Evolutionary conservation across 179 eudicot genomes (phyloP), one percentile per base, ranked within the genome.

Genomic region (Corrigiola litoralis): DNA sequence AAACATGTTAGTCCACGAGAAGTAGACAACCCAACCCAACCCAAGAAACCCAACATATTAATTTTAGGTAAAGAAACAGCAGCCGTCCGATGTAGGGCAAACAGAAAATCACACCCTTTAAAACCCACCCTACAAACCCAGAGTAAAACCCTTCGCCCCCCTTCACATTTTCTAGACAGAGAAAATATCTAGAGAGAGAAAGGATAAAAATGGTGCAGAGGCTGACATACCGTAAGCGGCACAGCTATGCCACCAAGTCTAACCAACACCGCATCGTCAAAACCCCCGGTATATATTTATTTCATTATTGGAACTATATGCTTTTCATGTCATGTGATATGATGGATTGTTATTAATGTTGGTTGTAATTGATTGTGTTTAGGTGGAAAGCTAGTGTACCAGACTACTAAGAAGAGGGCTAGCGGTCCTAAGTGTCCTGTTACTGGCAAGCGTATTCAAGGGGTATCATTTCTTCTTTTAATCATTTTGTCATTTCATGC

Each of bases 231-330:
- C 72, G 83, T 4, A 59, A 17, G 20, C 63, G 83, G 32, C 80
- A 75, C 59, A 79, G 83, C 72, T 79, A 75, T 38, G 83, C 83
- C 63, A 79, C 80, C 32, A 79, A 79, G 8, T 79, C 80, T 6
- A 76, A 80, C 75, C 75, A 76, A 28, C 80, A 76, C 36, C 79
- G 80, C 59, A 53, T 80, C 18, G 80, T 80, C 70, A 80, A 73
- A 67, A 80, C 83, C 51, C 83, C 83, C 23, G 83, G 83, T 79
- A 63, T 16, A 5, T 10, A 20, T 51, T 12, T 6, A 5, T 5
- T 25, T 32, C 2, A 32, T 56, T 36, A 10, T 6, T 24, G 8
- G 20, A 4, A 23, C 2, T 41, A 25, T 12, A 2, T 28, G 16
- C 11, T 17, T 23, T 13, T 5, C 1, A 24, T 24, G 12, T 10